Conservation (phyloP, 2,329 filamentous ascomycete genomes). For the Phaeomoniella chlamydospora region DNA sequence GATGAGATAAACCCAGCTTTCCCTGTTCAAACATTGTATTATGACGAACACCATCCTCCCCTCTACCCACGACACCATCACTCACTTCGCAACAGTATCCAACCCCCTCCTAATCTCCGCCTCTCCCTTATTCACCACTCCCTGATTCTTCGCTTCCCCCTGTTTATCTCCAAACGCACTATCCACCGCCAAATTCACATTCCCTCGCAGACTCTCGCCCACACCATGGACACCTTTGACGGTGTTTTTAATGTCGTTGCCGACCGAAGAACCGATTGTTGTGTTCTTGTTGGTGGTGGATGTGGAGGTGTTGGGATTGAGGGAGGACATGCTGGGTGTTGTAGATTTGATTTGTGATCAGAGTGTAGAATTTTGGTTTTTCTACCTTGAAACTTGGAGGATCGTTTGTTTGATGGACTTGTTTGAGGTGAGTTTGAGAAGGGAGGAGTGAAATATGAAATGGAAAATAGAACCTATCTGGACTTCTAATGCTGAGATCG, state of each 20-base stretch:
- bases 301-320: background rate
- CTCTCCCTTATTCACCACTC: conserved; percentile 7
- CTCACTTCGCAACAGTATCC: background rate
- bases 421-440: no score
- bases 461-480: no score
- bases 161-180: conserved; percentile 6
- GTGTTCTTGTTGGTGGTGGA: background rate
- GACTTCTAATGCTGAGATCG: no score
- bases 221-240: conserved; percentile 7
- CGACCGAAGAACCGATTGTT: background rate
- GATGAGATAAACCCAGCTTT: no score
- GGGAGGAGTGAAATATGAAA: no score
- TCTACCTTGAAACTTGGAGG: no score
- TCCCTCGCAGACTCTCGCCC: conserved; percentile 8
- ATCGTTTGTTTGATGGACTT: no score
- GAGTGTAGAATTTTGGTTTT: no score
- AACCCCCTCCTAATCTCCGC: conserved; percentile 3
- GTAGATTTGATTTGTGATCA: no score
- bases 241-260: conserved; percentile 6
- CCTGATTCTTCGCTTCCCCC: conserved; percentile 5
- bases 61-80: no score
- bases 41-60: no score
- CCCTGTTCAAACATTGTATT: no score
- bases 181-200: conserved; percentile 7
- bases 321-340: background rate